Base-by-base conservation (phyloP, 2,329 filamentous ascomycete species). In the Simplicillium aogashimaense region DNA sequence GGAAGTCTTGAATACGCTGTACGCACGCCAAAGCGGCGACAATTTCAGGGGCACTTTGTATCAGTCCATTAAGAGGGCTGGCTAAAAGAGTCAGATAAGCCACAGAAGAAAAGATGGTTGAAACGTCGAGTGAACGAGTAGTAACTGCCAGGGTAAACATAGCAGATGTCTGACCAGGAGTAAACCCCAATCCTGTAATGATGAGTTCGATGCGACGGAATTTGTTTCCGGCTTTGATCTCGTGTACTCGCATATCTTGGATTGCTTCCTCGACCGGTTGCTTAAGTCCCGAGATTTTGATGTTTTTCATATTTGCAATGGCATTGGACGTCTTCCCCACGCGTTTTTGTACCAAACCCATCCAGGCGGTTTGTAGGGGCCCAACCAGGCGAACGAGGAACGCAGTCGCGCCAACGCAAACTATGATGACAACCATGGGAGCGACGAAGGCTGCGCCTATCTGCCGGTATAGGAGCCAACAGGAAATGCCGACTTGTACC, bases 121-220 rank as follows among this genome's bases (percentile, higher is more conserved):
- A 47, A 0, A 49, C 45, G 9, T 55, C 47, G 3, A 61, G 45
- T 2, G 40, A 39, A 2, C 42, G 36, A 2, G 44, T 42, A 6
- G 53, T 47, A 11, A 53, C 38, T n/a, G 50, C 53, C 38, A 61
- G 60, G 0, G 59, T 51, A 2, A 61, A 37, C 0, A 61, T 53
- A 0, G 64, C 63, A 2, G 53, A 53, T 2, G 66, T 40, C 11
- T 55, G 52, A 0, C 54, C 36, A 1, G 63, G 62, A 3, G 49
- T 43, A n/a, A 54, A 57, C 1, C 46, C 50, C 3, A 59, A 51
- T 1, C 53, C 28, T 7, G 57, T 58, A 1, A 48, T 38, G 7
- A 50, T n/a, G 8, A 55, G 45, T 2, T 54, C 20, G 14, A 63
- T 38, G 29, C 46, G 37, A 2, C 55, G 50, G 16, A 48, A 56